A percentile compares a stretch with the other conserved stretches of the same genome.
Evolutionary conservation across 192 early-diverging fungal genomes (phyloP).

Genomic region (Umbelopsis vinacea): DNA sequence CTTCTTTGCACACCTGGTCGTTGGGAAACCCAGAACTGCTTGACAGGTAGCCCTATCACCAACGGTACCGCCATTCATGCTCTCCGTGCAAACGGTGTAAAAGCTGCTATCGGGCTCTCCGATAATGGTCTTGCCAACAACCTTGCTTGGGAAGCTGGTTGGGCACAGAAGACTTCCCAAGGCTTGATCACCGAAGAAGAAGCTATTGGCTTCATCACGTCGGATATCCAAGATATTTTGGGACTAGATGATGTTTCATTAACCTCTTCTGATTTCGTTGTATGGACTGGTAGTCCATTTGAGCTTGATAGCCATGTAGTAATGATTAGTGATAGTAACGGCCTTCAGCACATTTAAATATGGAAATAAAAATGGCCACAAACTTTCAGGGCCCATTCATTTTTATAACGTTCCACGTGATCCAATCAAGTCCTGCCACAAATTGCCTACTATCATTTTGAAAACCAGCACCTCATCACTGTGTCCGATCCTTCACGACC

Average conservation of each 20-base stretch:
- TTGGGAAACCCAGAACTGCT: slow-evolving; percentile 65
- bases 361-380: background rate
- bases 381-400: background rate
- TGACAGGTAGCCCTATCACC: slow-evolving; percentile 56
- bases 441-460: background rate
- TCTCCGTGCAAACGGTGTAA: slow-evolving; percentile 63
- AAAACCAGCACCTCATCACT: background rate
- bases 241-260: slow-evolving; percentile 44
- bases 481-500: background rate
- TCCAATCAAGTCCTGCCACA: slow-evolving; percentile 4
- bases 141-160: slow-evolving; percentile 81
- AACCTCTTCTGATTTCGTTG: slow-evolving; percentile 52
- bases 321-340: slow-evolving; percentile 54
- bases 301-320: slow-evolving; percentile 59
- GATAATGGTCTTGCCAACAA: slow-evolving; percentile 62
- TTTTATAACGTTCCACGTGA: background rate
- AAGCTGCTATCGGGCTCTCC: slow-evolving; percentile 55
- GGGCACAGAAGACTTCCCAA: slow-evolving; percentile 51
- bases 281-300: slow-evolving; percentile 68
- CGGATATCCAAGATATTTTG: slow-evolving; percentile 71
- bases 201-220: slow-evolving; percentile 71
- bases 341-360: slow-evolving; percentile 1
- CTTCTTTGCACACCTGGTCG: slow-evolving; percentile 63
- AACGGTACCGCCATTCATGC: slow-evolving; percentile 56
- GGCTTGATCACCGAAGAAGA: slow-evolving; percentile 58